Conservation (phyloP, 2,329 filamentous ascomycete genomes). For the Didymella keratinophila region DNA sequence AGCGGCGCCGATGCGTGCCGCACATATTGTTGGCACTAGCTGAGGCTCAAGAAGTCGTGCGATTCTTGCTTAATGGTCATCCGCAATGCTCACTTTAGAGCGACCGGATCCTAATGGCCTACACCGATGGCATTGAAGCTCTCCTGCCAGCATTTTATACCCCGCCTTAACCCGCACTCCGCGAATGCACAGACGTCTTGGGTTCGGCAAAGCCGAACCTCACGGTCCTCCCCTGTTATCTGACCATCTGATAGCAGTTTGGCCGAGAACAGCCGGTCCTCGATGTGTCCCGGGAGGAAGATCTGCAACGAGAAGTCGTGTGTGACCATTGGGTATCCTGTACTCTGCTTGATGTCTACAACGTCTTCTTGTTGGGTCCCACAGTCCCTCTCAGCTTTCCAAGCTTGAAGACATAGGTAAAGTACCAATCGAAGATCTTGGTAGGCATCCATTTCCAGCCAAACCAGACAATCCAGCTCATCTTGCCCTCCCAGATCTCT, state of each 20-base stretch:
- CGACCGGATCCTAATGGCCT: no score
- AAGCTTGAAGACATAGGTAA: constrained; percentile 62
- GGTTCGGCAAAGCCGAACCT: constrained; percentile 12
- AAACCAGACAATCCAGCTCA: constrained; percentile 59
- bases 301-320: not conserved
- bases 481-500: constrained; percentile 64
- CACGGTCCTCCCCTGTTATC: constrained; percentile 1
- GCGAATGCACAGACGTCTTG: constrained; percentile 14
- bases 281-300: no score
- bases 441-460: constrained; percentile 57
- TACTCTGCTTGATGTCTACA: not conserved
- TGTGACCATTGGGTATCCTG: not conserved
- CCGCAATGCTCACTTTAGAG: not conserved
- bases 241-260: constrained; percentile 4
- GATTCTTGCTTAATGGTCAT: not conserved
- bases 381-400: constrained; percentile 54
- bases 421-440: constrained; percentile 53
- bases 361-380: constrained; percentile 41
- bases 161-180: constrained; percentile 23
- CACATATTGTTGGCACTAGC: constrained; percentile 8
- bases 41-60: constrained; percentile 15
- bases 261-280: constrained; percentile 3
- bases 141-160: constrained; percentile 9
- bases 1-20: constrained; percentile 10
- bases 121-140: not conserved